Percentiles rank a stretch among this genome's conserved stretches.
Conservation (phyloP, 2,329 filamentous ascomycete genomes). For the Calcarisporium arbuscula region DNA sequence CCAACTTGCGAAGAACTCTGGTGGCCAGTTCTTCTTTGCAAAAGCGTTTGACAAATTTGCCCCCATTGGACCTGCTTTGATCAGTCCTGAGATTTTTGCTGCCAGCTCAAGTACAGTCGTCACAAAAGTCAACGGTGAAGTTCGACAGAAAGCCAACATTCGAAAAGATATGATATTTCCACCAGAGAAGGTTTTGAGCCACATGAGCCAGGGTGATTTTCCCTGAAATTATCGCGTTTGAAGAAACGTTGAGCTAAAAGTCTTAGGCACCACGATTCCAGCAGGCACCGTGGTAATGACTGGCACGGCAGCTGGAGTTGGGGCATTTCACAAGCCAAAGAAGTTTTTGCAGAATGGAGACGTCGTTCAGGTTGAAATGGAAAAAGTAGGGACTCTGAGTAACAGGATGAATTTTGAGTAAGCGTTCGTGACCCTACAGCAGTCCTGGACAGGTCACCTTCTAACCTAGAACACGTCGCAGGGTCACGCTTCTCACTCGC, state of each 20-base stretch:
- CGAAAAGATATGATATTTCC: constrained; percentile 41
- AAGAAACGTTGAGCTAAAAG: neutral
- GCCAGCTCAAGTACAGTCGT: constrained; percentile 15
- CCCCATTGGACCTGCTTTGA: constrained; percentile 40
- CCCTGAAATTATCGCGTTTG: no score
- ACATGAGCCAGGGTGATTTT: constrained; percentile 31
- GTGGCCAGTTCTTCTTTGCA: constrained; percentile 42
- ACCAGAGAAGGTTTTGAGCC: constrained; percentile 33
- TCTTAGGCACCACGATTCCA: constrained; percentile 29
- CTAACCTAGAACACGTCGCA: no score
- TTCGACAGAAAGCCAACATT: constrained; percentile 31
- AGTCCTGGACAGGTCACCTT: no score
- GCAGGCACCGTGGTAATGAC: constrained; percentile 43
- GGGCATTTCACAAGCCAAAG: constrained; percentile 22
- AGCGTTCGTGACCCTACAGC: constrained; percentile 1
- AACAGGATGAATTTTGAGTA: constrained; percentile 22
- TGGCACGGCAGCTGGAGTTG: constrained; percentile 37
- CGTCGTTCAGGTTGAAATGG: constrained; percentile 23
- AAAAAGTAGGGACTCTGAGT: constrained; percentile 20
- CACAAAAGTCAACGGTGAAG: constrained; percentile 37
- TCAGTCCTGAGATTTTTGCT: constrained; percentile 8
- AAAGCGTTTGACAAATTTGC: constrained; percentile 46
- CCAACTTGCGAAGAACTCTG: constrained; percentile 35
- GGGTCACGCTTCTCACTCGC: no score
- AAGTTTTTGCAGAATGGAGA: constrained; percentile 27